Percentiles rank a stretch among this genome's conserved stretches.
Evolutionary conservation across 176 grass and related monocot species (phyloP).

Genomic region (Rhynchospora tenuis): DNA sequence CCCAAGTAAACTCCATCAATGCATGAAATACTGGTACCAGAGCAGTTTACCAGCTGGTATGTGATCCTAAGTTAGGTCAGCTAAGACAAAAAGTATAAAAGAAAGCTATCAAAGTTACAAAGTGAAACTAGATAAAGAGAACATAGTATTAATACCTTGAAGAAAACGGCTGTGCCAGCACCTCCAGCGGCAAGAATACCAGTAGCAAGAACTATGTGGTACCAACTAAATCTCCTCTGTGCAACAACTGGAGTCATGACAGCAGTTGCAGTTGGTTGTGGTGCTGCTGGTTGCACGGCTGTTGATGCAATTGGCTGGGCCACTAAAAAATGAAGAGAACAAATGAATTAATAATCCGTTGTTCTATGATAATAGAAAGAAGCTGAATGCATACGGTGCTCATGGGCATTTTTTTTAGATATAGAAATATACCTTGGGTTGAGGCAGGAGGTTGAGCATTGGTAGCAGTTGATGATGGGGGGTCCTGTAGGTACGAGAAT

Average conservation of each 20-base stretch:
- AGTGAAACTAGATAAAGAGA: neutral
- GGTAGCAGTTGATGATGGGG: slow-evolving; percentile 35
- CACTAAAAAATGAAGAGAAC: slow-evolving; percentile 41
- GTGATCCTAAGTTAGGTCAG: neutral
- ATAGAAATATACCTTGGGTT: slow-evolving; percentile 34
- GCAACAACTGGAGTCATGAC: slow-evolving; percentile 14
- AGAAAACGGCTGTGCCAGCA: slow-evolving; percentile 41
- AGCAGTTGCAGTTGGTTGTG: slow-evolving; percentile 25
- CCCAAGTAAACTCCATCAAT: no score
- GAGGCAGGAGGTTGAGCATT: slow-evolving; percentile 24
- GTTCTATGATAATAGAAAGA: neutral
- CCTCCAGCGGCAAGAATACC: slow-evolving; percentile 61
- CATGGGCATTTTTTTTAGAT: neutral
- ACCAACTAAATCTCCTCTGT: slow-evolving; percentile 46
- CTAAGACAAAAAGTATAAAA: neutral
- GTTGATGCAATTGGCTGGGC: slow-evolving; percentile 35
- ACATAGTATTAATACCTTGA: slow-evolving; percentile 43
- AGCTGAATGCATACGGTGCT: no score
- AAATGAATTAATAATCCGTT: slow-evolving; percentile 10
- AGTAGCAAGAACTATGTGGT: slow-evolving; percentile 49
- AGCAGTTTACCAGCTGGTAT: neutral
- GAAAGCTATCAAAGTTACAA: neutral
- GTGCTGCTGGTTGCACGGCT: slow-evolving; percentile 23
- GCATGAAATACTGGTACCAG: no score
- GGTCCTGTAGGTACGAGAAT: slow-evolving; percentile 35